phyloP scores from a whole-genome alignment of 495 filamentous ascomycete species.

The Niebla homalea region DNA sequence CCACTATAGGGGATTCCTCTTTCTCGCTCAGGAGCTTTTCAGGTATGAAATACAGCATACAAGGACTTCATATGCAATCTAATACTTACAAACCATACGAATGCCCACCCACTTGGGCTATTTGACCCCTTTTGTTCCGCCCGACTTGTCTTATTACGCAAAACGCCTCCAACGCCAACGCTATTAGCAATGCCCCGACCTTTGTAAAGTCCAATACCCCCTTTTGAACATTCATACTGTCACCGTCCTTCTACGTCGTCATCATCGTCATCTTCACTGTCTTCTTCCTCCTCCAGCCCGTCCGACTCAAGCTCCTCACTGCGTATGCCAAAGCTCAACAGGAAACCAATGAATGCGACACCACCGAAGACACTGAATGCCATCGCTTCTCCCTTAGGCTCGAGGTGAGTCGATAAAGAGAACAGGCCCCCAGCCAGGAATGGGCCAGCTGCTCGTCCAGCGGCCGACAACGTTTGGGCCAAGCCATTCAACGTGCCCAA shows the following conservation, averaged over 20 bases:
- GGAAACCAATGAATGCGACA: conserved; percentile 60
- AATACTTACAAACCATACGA: too few relatives aligned
- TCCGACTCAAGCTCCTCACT: conserved; percentile 47
- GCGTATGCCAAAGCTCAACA: conserved; percentile 59
- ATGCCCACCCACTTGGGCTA: too few relatives aligned
- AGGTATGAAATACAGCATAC: too few relatives aligned
- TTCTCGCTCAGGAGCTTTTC: too few relatives aligned
- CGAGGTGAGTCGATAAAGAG: conserved; percentile 51
- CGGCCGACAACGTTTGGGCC: conserved; percentile 86
- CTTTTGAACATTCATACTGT: background rate
- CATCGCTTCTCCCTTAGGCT: conserved; percentile 70
- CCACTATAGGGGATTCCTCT: too few relatives aligned
- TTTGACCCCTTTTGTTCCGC: too few relatives aligned
- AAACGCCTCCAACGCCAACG: conserved; percentile 12
- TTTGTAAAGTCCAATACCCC: background rate
- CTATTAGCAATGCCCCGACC: background rate
- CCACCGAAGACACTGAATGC: conserved; percentile 76
- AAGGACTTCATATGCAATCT: too few relatives aligned
- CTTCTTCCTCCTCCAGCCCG: conserved; percentile 45
- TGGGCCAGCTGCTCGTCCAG: conserved; percentile 76
- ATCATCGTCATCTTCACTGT: conserved; percentile 30
- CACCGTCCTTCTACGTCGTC: conserved; percentile 40
- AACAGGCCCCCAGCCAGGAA: conserved; percentile 80
- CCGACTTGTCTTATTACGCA: too few relatives aligned
- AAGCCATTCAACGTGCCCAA: conserved; percentile 87